Conservation (phyloP, 2,329 filamentous ascomycete species). For the Pyricularia sp. region DNA sequence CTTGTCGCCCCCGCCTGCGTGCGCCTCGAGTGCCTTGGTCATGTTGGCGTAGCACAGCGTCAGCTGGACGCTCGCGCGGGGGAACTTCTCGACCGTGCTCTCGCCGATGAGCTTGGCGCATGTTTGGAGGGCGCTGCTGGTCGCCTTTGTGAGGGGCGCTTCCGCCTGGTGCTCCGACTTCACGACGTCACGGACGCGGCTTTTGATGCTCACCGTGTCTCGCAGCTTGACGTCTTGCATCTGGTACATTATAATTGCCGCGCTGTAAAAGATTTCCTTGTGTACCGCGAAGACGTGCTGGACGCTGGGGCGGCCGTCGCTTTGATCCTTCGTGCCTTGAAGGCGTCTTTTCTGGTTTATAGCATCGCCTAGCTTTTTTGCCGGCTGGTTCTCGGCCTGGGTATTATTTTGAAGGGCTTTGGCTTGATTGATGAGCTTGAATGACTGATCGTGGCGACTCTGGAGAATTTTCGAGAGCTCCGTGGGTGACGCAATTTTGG, state of each 20-base stretch:
- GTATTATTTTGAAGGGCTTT: neutral
- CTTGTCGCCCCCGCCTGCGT: constrained; percentile 6
- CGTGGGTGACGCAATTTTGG: neutral
- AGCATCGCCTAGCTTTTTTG: constrained; percentile 2
- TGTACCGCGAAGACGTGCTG: neutral
- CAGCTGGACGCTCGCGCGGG: neutral
- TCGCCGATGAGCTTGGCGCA: neutral
- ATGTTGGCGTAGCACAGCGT: neutral
- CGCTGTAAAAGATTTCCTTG: neutral
- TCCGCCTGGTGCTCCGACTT: neutral
- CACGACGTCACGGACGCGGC: neutral
- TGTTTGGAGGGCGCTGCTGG: neutral
- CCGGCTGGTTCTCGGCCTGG: neutral
- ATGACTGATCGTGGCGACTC: neutral
- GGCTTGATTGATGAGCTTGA: neutral
- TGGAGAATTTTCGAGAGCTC: neutral
- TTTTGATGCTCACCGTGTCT: neutral
- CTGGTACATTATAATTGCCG: neutral
- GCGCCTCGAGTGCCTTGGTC: constrained; percentile 3
- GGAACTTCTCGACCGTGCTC: neutral
- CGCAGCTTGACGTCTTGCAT: neutral
- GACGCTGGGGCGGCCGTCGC: neutral
- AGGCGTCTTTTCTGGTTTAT: neutral
- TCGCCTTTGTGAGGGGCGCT: neutral
- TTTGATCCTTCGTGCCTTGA: neutral